A percentile compares a stretch with the other conserved stretches of the same genome.
These are phyloP conservation scores for Podila horticola DNA, from an alignment of 192 early-diverging fungal species.

Conservation along the genomic window DNA sequence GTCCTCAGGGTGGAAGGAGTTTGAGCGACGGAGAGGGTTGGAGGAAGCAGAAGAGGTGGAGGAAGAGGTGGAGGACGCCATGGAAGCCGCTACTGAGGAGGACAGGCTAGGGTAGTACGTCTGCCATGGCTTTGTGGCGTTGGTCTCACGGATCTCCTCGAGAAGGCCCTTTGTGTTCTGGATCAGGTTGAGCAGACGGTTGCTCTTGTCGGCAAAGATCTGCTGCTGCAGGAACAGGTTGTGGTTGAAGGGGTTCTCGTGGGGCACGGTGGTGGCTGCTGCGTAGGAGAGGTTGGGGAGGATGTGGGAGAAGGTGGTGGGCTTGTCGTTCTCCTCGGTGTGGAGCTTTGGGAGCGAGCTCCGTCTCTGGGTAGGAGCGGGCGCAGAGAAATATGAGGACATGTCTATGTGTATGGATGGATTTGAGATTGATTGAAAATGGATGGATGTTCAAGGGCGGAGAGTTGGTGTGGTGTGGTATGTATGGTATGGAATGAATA, in stretches of 20 bases:
- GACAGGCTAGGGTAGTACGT: constrained; percentile 67
- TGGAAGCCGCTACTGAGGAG: constrained; percentile 11
- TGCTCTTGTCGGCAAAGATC: constrained; percentile 80
- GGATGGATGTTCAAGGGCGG: not conserved
- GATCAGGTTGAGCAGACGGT: constrained; percentile 75
- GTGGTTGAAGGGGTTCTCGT: constrained; percentile 43
- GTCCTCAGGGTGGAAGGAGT: constrained; percentile 44
- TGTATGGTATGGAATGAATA: not conserved
- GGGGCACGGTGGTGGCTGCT: constrained; percentile 21
- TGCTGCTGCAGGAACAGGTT: constrained; percentile 64
- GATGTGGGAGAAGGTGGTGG: constrained; percentile 17
- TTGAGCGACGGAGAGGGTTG: constrained; percentile 33
- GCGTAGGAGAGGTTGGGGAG: constrained; percentile 47
- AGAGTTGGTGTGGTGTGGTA: not conserved
- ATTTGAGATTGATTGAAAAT: not conserved
- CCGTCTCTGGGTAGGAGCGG: constrained; percentile 27
- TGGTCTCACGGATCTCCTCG: constrained; percentile 75
- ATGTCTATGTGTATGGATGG: constrained; percentile 10
- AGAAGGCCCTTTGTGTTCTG: constrained; percentile 70
- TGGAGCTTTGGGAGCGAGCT: constrained; percentile 40
- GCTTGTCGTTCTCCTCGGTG: constrained; percentile 32
- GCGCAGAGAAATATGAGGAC: constrained; percentile 50
- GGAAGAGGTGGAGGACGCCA: not conserved
- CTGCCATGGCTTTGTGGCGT: constrained; percentile 66
- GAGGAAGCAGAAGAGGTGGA: constrained; percentile 23